phyloP scores from a whole-genome alignment of 495 filamentous ascomycete species.

The Hypoxylon lenormandii region DNA sequence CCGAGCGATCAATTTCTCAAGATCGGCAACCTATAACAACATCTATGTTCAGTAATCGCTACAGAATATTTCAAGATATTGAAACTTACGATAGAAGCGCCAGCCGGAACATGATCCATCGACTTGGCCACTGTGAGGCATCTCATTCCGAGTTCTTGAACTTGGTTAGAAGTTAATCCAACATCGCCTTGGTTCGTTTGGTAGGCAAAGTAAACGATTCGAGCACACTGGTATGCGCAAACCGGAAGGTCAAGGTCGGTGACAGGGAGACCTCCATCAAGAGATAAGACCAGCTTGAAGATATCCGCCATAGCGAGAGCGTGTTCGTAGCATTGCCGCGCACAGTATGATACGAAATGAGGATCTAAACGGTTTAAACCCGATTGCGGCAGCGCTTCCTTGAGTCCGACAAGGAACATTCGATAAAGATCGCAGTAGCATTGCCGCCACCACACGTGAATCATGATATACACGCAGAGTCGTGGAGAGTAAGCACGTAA shows the following conservation, averaged over 20 bases:
- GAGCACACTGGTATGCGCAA: constrained; percentile 62
- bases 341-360: constrained; percentile 54
- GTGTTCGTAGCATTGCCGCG: constrained; percentile 60
- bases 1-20: constrained; percentile 58
- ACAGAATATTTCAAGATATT: neutral
- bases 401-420: constrained; percentile 58
- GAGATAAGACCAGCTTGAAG: constrained; percentile 57
- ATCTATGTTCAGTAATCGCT: constrained; percentile 32
- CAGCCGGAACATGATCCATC: constrained; percentile 52
- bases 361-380: constrained; percentile 56
- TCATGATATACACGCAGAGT: constrained; percentile 63
- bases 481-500: constrained; percentile 63
- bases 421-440: constrained; percentile 65
- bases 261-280: constrained; percentile 56
- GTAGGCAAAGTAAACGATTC: constrained; percentile 53
- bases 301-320: constrained; percentile 63
- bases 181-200: constrained; percentile 41
- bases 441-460: constrained; percentile 64
- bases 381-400: constrained; percentile 56
- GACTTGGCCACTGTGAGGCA: constrained; percentile 51
- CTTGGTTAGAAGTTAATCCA: constrained; percentile 44
- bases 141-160: constrained; percentile 47
- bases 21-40: constrained; percentile 55
- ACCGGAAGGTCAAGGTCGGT: constrained; percentile 62
- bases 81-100: constrained; percentile 56